Evolutionary conservation across 306 rosid species (phyloP).

Genomic region (Quercus mongolica): DNA sequence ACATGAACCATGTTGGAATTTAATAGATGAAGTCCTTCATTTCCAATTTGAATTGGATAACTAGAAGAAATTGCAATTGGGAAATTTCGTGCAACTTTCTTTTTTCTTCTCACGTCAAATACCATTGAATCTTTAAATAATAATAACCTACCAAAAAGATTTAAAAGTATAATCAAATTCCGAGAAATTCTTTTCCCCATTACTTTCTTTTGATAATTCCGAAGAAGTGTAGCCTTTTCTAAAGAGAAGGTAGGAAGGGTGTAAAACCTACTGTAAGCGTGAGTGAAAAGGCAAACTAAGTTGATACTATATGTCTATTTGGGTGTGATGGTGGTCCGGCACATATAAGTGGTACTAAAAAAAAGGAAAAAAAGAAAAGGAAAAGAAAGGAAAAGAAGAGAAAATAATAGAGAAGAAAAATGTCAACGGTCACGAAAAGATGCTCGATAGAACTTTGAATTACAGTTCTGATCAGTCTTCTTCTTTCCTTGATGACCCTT

Average conservation of each 20-base stretch:
- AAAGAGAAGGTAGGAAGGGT: conserved; percentile 42
- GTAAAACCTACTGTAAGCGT: conserved; percentile 55
- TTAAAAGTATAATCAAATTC: conserved; percentile 27
- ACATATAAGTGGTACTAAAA: conserved; percentile 41
- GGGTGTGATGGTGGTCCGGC: conserved; percentile 87
- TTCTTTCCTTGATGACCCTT: conserved; percentile 48
- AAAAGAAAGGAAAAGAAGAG: conserved; percentile 15
- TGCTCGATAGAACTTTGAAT: conserved; percentile 48
- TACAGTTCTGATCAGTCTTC: conserved; percentile 40
- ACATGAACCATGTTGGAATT: not conserved
- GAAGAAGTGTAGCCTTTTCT: conserved; percentile 51
- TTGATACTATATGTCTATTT: conserved; percentile 41
- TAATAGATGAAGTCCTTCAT: not conserved
- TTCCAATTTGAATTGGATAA: conserved; percentile 3
- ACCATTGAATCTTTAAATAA: conserved; percentile 9
- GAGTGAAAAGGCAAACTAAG: conserved; percentile 66
- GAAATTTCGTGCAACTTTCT: conserved; percentile 20
- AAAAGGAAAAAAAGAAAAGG: conserved; percentile 41
- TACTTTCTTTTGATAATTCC: conserved; percentile 45
- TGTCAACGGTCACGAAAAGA: conserved; percentile 79
- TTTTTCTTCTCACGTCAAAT: conserved; percentile 8
- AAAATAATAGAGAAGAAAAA: conserved; percentile 13
- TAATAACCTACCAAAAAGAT: not conserved
- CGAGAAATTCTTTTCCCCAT: conserved; percentile 54
- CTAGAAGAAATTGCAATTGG: conserved; percentile 5